These are phyloP conservation scores for Syzygium aqueum DNA, from an alignment of 345 rosid species.

Conservation along the genomic window DNA sequence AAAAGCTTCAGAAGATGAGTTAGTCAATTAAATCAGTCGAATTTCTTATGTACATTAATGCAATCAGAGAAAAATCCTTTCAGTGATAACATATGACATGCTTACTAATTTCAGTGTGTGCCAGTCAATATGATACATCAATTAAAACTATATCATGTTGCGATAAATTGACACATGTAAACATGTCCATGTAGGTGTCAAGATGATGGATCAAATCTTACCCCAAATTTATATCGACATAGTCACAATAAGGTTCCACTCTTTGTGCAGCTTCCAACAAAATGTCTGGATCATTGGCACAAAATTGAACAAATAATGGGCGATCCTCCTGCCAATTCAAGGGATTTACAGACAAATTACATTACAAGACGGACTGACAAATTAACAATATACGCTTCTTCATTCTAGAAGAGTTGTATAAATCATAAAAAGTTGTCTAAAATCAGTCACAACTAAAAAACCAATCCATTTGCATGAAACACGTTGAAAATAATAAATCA, in stretches of 20 bases:
- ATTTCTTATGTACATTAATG: background rate
- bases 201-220: constrained; percentile 11
- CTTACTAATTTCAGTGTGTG: background rate
- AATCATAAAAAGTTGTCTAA: background rate
- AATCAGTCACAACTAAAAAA: background rate
- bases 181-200: background rate
- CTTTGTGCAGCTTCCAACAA: constrained; percentile 72
- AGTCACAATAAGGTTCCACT: constrained; percentile 80
- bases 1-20: background rate
- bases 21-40: background rate
- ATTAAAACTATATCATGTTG: background rate
- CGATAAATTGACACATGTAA: background rate
- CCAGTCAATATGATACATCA: background rate
- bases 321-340: constrained; percentile 72
- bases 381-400: background rate
- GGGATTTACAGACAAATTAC: background rate
- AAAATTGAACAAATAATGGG: constrained; percentile 90
- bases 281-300: constrained; percentile 84
- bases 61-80: background rate
- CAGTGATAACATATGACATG: background rate
- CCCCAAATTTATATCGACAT: constrained; percentile 95
- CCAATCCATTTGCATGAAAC: background rate
- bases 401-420: background rate
- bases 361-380: background rate
- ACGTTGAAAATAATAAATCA: background rate